Evolutionary conservation across 108 stramenopile genomes (phyloP), one percentile per base, ranked within the genome.

Genomic region (Fragilaria radians): DNA sequence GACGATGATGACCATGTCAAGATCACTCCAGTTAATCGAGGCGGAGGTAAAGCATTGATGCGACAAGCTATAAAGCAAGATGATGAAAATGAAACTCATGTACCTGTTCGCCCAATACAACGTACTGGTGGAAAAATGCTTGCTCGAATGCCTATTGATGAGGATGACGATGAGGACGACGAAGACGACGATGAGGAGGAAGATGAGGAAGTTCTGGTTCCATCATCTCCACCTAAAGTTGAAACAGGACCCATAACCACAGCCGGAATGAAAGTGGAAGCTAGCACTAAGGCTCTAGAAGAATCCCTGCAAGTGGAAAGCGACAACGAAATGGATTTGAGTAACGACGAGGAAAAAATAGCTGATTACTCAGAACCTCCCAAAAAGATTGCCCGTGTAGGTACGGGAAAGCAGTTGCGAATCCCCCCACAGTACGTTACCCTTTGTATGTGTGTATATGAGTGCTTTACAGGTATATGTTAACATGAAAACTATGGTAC

Each of bases 11-110:
- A 49, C 9, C 57, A 59, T 1, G 53, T 28, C 22, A 63, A 77
- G 3, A 66, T 66, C 24, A 67, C 60, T 3, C 61, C 57, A 2
- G 71, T 78, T 36, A 66, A 54, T 22, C 55, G 79, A n/a, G 74
- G 81, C 14, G 78, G 82, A 48, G 85, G 89, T 14, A 86, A 82
- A 56, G 65, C 68, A 24, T 74, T 87, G 32, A 73, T 76, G 70
- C 61, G 58, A 33, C 48, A 63, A 25, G 64, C 68, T 0, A 58
- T 54, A 9, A 64, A 76, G 3, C 63, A 71, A 26, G 62, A 60
- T 21, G 73, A 74, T 22, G 67, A 68, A 57, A 70, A 60, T 57
- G 63, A 68, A 31, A 52, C 62, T 49, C 29, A 52, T 46, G 54
- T 52, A 17, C 56, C 46, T 17, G 23, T 29, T 17, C 47, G 32